These are phyloP conservation scores for Monascus ruber DNA, from an alignment of 2,329 filamentous ascomycete genomes.

Conservation along the genomic window DNA sequence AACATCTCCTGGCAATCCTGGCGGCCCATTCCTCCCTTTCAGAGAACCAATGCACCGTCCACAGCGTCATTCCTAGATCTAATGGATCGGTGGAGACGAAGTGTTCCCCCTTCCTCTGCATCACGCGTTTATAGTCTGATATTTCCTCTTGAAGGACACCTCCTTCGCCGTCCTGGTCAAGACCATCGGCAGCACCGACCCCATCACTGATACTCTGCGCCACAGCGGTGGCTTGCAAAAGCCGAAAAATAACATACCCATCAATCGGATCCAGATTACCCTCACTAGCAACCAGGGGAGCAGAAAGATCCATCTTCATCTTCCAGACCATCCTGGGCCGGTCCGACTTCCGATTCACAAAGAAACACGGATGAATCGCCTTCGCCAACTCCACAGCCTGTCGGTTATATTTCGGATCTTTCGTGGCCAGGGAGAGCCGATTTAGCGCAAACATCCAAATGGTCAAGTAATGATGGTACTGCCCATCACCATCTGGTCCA, in stretches of 20 bases:
- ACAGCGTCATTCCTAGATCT: constrained; percentile 51
- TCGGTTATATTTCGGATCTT: constrained; percentile 37
- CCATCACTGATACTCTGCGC: constrained; percentile 5
- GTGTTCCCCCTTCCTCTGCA: constrained; percentile 34
- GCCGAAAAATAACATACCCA: constrained; percentile 40
- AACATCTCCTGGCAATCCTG: constrained; percentile 24
- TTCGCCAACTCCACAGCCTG: constrained; percentile 42
- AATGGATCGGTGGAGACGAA: constrained; percentile 39
- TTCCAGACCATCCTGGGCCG: constrained; percentile 46
- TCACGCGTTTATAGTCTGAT: constrained; percentile 40
- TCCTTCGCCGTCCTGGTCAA: constrained; percentile 14
- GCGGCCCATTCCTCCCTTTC: constrained; percentile 39
- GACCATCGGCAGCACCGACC: too few species aligned
- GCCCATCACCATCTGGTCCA: constrained; percentile 45
- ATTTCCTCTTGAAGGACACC: constrained; percentile 38
- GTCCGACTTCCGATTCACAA: constrained; percentile 24
- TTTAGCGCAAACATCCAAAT: constrained; percentile 54
- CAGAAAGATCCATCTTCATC: constrained; percentile 39
- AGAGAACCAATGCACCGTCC: constrained; percentile 43
- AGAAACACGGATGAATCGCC: constrained; percentile 44
- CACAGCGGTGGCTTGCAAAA: constrained; percentile 36
- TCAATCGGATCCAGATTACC: constrained; percentile 47
- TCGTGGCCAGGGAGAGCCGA: constrained; percentile 39
- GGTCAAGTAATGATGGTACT: constrained; percentile 52
- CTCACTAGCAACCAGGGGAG: constrained; percentile 39